Percentiles rank a stretch among this genome's conserved stretches.
Conservation (phyloP, 2,329 filamentous ascomycete genomes). For the Tolypocladium album region DNA sequence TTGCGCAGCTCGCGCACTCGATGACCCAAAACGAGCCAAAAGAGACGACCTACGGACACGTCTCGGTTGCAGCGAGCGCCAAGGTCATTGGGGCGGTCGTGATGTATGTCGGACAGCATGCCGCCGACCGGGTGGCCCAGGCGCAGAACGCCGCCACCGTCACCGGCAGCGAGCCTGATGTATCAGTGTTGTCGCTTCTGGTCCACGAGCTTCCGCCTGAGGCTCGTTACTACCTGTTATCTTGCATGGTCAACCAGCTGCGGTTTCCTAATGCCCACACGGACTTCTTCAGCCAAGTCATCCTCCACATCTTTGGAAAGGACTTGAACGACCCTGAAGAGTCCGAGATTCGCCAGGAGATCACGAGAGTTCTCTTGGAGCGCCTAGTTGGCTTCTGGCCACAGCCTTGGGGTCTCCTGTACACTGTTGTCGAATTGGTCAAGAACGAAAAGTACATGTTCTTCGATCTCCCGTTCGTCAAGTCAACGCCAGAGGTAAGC, state of each 20-base stretch:
- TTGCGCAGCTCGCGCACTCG: conserved; percentile 67
- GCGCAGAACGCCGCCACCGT: conserved; percentile 47
- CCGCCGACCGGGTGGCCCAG: conserved; percentile 47
- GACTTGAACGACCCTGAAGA: conserved; percentile 67
- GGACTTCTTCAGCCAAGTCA: conserved; percentile 79
- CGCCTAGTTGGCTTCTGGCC: conserved; percentile 80
- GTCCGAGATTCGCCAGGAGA: conserved; percentile 76
- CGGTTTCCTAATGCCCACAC: conserved; percentile 84
- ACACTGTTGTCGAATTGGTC: conserved; percentile 77
- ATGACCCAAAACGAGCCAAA: conserved; percentile 50
- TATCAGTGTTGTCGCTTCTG: conserved; percentile 64
- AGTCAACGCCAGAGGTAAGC: conserved; percentile 73
- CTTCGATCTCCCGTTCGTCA: conserved; percentile 88
- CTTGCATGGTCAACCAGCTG: conserved; percentile 81
- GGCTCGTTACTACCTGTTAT: conserved; percentile 73
- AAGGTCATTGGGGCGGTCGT: conserved; percentile 70
- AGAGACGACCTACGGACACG: conserved; percentile 54
- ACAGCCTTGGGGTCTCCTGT: conserved; percentile 90
- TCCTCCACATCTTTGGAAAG: conserved; percentile 75
- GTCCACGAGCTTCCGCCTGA: conserved; percentile 66
- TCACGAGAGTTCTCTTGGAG: conserved; percentile 81
- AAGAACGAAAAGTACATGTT: conserved; percentile 88
- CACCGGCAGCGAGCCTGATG: conserved; percentile 37
- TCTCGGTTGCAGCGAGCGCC: conserved; percentile 57
- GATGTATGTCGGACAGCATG: conserved; percentile 69